These are phyloP conservation scores for Pseudotulostoma volvatum DNA, from an alignment of 495 filamentous ascomycete species.

Conservation along the genomic window DNA sequence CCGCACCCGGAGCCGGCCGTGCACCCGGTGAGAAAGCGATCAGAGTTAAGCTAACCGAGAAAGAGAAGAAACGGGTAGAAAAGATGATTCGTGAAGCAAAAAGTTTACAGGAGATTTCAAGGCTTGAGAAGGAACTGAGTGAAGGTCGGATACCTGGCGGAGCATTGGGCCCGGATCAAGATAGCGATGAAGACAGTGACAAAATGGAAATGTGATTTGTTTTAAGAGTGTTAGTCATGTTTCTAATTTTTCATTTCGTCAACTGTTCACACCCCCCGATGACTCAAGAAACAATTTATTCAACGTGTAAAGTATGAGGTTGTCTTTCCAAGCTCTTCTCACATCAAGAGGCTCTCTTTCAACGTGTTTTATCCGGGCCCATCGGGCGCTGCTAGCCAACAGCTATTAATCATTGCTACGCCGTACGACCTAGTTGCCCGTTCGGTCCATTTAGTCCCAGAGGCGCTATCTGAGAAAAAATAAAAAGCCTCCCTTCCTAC, in stretches of 20 bases:
- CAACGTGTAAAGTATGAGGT: too few species aligned
- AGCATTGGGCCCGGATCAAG: conserved; percentile 35
- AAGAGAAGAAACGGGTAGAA: conserved; percentile 52
- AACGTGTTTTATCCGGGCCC: too few species aligned
- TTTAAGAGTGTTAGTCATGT: background rate
- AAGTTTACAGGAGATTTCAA: conserved; percentile 69
- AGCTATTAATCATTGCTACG: too few species aligned
- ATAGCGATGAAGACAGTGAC: conserved; percentile 30
- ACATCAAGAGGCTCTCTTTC: too few species aligned
- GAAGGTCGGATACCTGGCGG: conserved; percentile 71
- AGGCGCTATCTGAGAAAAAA: too few species aligned
- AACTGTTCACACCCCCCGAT: too few species aligned
- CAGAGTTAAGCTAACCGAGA: conserved; percentile 49
- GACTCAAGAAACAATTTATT: too few species aligned
- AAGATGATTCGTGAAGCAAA: conserved; percentile 68
- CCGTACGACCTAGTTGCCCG: too few species aligned
- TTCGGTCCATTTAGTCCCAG: too few species aligned
- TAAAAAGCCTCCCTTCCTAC: too few species aligned
- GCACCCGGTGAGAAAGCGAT: conserved; percentile 45
- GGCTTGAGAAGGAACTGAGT: conserved; percentile 68
- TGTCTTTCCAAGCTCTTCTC: too few species aligned
- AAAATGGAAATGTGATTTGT: conserved; percentile 11
- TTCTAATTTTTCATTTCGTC: background rate
- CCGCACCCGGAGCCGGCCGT: conserved; percentile 19
- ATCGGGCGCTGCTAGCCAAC: too few species aligned